Evolutionary conservation across 192 early-diverging fungal genomes (phyloP), one percentile per base, ranked within the genome.

Genomic region (Linnemannia zychae): DNA sequence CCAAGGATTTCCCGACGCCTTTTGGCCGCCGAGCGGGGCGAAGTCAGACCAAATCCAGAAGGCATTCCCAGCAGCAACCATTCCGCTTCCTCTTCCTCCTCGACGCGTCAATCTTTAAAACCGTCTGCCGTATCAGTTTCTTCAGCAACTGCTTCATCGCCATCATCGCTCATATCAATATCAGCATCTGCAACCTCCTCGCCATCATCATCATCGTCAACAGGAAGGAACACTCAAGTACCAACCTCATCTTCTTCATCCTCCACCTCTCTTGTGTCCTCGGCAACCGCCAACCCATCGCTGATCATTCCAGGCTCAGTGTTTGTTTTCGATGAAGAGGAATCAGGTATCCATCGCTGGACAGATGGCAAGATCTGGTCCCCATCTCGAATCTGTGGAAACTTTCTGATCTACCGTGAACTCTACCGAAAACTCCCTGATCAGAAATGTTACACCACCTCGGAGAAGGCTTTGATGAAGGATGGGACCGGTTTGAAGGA

Each of bases 291-390:
- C 1, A 76, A 75, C 28, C 70, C 75, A 15, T 72, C 81, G 2
- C 48, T 85, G 18, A 85, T 76, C 52, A 50, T 33, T 13, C 73
- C 76, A 1, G 79, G 75, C 24, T 77, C 75, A 13, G 84, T 84
- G 0, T 88, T 82, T 68, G 88, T 88, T n/a, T 88, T 82, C 69
- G 88, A 86, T 34, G 88, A 88, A 44, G n/a, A n/a, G 16, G 80
- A 80, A 50, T 78, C 88, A 1, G 76, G 84, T 3, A 88, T 88
- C 34, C 74, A 74, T 50, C 84, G 88, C 24, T 88, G 88, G 88
- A 88, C 88, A 1, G 88, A 88, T 50, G 88, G 88, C 16, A 77
- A 72, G 31, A 77, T 75, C 63, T 88, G 88, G 88, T 87, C 88
- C 0, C 88, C 88, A 4, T 86, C 84, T 15, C 73, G 84, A 13